Base-by-base conservation (phyloP, 768 basidiomycete genomes). In the Ramaria sp. region DNA sequence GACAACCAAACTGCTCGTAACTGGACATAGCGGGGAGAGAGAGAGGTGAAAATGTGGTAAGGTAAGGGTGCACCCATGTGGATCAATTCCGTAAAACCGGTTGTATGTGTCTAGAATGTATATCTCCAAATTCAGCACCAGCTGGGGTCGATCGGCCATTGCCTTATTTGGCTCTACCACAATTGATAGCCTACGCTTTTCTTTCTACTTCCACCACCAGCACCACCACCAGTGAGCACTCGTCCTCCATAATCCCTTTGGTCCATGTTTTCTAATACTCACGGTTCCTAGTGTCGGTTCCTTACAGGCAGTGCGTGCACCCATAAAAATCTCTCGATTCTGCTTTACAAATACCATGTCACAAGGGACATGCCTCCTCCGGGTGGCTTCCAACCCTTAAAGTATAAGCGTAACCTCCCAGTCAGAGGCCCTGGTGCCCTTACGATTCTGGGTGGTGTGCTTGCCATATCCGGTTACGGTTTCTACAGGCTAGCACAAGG, bases 341-440 rank as follows among this genome's bases (percentile, higher is more conserved):
- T 13, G 37, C 41, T 56, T 24, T 34, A 34, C 13, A 34, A 34
- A 34, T 9, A 34, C 32, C 5, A 27, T 50, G 28, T 38, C 25
- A 30, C 27, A 70, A 96, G 94, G 71, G 95, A 99, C 65, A 86
- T 99, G 82, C 95, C 95, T 62, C 95, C 95, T 39, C 61, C 82
- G 43, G 93, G 92, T 58, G 95, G 95, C 1, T 99, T 95, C 70
- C 92, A 89, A 65, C 71, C 85, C 27, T 71, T 99, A 71, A 85
- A 85, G 69, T 99, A 97, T 79, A 94, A 92, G 70, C 87, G 95
- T 61, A 95, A 94, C 70, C 79, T 98, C 45, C 93, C 95, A 44
- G 73, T 90, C 66, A 81, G 87, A 56, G 90, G 90, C 2, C 91
- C 90, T 51, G 81, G 89, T 32, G 92, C 90, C 22, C 73, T 84